Conservation (phyloP, 805 yeast genomes). For the Zygotorulaspora danielsina region DNA sequence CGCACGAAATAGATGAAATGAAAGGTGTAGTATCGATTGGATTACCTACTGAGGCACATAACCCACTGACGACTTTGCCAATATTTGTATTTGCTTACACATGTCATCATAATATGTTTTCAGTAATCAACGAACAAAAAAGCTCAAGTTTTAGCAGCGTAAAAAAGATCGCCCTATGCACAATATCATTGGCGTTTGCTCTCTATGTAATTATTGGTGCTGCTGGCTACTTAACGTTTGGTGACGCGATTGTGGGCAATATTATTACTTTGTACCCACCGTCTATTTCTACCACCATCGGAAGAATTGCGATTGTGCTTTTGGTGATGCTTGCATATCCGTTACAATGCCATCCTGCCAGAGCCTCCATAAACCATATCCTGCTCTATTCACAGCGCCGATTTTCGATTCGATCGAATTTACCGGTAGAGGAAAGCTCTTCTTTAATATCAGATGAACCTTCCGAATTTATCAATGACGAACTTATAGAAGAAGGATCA, state of each 20-base stretch:
- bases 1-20: conserved; percentile 24
- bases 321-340: conserved; percentile 84
- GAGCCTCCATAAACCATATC: conserved; percentile 76
- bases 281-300: conserved; percentile 64
- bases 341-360: conserved; percentile 83
- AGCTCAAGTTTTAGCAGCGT: conserved; percentile 49
- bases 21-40: conserved; percentile 50
- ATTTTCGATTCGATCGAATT: neutral
- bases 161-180: conserved; percentile 44
- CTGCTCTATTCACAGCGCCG: conserved; percentile 42
- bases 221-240: conserved; percentile 82
- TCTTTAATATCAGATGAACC: conserved; percentile 5
- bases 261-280: conserved; percentile 73
- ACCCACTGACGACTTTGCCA: conserved; percentile 74
- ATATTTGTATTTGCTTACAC: conserved; percentile 92
- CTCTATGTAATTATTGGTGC: conserved; percentile 72
- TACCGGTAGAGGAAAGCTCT: conserved; percentile 6
- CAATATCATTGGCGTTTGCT: conserved; percentile 56
- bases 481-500: conserved; percentile 33
- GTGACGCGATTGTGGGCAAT: conserved; percentile 73
- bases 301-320: conserved; percentile 73
- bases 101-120: conserved; percentile 93
- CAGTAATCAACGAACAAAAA: conserved; percentile 75
- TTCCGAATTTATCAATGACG: conserved; percentile 21
- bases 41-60: conserved; percentile 43